A percentile compares a stretch with the other conserved stretches of the same genome.
Conservation (phyloP, 2,329 filamentous ascomycete genomes). For the Purpureocillium lavendulum region DNA sequence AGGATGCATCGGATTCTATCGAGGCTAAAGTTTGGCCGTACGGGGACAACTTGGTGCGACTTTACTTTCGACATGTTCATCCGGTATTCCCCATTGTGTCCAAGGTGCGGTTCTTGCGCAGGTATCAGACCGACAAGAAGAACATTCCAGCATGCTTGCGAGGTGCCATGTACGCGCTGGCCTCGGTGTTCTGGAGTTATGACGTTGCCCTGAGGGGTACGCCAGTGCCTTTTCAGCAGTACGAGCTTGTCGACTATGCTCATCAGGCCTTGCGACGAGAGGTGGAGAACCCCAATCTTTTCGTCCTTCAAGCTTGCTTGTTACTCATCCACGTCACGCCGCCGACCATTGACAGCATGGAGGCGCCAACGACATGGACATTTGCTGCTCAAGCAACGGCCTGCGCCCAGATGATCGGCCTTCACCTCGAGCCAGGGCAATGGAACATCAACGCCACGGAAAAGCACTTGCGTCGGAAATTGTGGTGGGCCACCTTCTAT, state of each 20-base stretch:
- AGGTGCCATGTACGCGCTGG: constrained; percentile 35
- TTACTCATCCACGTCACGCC: constrained; percentile 36
- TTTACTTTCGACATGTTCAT: constrained; percentile 38
- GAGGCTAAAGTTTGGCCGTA: constrained; percentile 32
- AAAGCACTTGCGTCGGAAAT: constrained; percentile 31
- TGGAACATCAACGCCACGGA: constrained; percentile 35
- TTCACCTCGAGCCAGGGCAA: constrained; percentile 31
- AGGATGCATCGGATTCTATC: constrained; percentile 30
- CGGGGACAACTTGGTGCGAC: constrained; percentile 29
- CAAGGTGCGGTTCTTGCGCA: constrained; percentile 32
- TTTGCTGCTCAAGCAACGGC: constrained; percentile 33
- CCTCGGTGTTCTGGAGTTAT: constrained; percentile 31
- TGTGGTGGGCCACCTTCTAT: constrained; percentile 36
- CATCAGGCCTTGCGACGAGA: constrained; percentile 34
- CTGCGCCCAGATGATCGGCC: constrained; percentile 35
- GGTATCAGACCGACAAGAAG: constrained; percentile 26
- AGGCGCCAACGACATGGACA: constrained; percentile 36
- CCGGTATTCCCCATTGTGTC: constrained; percentile 34
- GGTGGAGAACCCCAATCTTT: constrained; percentile 36
- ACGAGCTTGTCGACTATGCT: constrained; percentile 31
- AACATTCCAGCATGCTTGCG: constrained; percentile 34
- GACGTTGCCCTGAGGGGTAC: constrained; percentile 20
- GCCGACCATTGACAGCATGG: constrained; percentile 34
- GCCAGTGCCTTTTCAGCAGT: constrained; percentile 28
- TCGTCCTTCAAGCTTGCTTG: constrained; percentile 36